phyloP scores from a whole-genome alignment of 2,329 filamentous ascomycete genomes.

The Xylariaceae sp. region DNA sequence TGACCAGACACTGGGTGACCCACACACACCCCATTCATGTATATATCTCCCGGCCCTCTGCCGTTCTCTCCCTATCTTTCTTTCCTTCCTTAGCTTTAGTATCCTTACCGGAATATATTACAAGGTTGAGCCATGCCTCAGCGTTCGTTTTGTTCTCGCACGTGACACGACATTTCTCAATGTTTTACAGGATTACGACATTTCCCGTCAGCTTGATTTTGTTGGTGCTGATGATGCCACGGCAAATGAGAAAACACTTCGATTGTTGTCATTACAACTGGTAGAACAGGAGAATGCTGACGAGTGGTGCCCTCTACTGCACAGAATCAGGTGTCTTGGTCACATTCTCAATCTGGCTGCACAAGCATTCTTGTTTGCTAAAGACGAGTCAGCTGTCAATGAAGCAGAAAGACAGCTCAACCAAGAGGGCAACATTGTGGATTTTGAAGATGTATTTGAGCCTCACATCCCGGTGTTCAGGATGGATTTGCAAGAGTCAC shows the following conservation, averaged over 20 bases:
- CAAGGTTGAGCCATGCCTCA: too few species aligned
- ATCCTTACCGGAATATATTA: too few species aligned
- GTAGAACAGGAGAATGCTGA: neutral
- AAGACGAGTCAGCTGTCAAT: neutral
- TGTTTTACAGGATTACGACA: neutral
- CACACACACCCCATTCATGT: too few species aligned
- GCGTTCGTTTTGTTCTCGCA: too few species aligned
- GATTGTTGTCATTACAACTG: neutral
- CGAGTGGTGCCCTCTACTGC: neutral
- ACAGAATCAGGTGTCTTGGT: neutral
- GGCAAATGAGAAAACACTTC: neutral
- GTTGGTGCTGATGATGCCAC: neutral
- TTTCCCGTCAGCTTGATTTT: neutral
- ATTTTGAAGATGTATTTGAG: neutral
- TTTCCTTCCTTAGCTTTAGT: too few species aligned
- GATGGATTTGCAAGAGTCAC: neutral
- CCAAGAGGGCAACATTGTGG: neutral
- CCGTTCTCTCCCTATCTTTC: too few species aligned
- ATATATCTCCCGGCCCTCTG: too few species aligned
- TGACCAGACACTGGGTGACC: too few species aligned
- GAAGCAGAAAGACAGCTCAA: neutral
- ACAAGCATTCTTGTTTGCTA: neutral
- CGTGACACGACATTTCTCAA: neutral
- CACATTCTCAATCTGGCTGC: neutral
- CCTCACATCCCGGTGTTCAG: neutral